phyloP scores from a whole-genome alignment of 2,329 filamentous ascomycete genomes.

The Akanthomyces lecanii region DNA sequence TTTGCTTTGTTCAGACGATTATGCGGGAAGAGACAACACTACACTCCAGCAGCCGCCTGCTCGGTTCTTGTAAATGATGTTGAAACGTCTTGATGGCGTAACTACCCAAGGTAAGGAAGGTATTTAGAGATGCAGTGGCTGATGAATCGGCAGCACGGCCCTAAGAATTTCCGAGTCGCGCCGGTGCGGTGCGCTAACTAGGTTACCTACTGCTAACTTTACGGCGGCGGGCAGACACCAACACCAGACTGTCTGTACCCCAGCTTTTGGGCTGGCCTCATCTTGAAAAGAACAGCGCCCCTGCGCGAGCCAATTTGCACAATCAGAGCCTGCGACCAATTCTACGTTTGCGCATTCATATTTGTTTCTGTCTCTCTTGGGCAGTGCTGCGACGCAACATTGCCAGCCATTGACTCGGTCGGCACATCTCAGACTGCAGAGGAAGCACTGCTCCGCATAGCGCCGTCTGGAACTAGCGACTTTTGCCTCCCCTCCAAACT shows the following conservation, averaged over 20 bases:
- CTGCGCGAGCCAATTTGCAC: background rate
- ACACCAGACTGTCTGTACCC: slow-evolving; percentile 1
- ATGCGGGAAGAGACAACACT: background rate
- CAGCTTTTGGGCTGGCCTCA: slow-evolving; percentile 9
- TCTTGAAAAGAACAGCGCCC: background rate
- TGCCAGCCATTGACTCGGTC: background rate
- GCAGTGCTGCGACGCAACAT: background rate
- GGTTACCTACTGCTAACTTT: no score
- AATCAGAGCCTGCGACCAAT: background rate
- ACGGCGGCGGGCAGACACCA: background rate
- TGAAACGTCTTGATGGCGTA: background rate
- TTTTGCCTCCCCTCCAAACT: slow-evolving; percentile 13
- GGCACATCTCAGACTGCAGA: background rate
- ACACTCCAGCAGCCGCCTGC: background rate
- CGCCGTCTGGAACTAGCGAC: slow-evolving; percentile 12
- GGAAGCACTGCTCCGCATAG: slow-evolving; percentile 10
- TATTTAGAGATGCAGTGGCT: background rate
- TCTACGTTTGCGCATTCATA: background rate
- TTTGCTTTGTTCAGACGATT: background rate
- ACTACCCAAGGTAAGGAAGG: no score
- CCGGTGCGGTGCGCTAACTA: background rate
- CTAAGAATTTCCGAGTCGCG: slow-evolving; percentile 16
- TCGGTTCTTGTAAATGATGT: no score
- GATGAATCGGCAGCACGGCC: slow-evolving; percentile 11
- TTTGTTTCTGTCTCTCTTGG: no score